Percentiles rank a stretch among this genome's conserved stretches.
Conservation (phyloP, 1,284 basidiomycete genomes). For the Veloporphyrellus conicus region DNA sequence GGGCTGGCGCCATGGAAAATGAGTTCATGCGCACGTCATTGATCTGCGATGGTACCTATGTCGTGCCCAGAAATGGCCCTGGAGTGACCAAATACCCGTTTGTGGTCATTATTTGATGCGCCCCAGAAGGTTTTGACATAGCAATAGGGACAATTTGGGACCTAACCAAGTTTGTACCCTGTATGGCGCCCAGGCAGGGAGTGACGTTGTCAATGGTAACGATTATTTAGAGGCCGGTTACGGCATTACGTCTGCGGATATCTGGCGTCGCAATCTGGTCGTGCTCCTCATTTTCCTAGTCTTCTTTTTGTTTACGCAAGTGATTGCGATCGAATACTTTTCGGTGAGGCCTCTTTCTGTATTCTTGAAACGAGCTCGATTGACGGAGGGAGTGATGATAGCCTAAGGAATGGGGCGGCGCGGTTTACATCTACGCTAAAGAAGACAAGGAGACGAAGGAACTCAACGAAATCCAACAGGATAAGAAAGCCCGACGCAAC, state of each 20-base stretch:
- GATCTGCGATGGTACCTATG: conserved; percentile 62
- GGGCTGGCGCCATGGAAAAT: conserved; percentile 78
- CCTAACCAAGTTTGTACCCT: conserved; percentile 69
- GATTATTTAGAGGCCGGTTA: conserved; percentile 60
- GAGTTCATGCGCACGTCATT: conserved; percentile 73
- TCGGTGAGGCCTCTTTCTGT: conserved; percentile 43
- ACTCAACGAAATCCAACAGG: conserved; percentile 57
- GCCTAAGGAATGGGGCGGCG: conserved; percentile 48
- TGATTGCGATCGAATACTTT: conserved; percentile 58
- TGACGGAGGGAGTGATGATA: conserved; percentile 19
- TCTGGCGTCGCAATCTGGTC: conserved; percentile 60
- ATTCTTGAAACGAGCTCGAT: background rate
- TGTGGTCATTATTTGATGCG: conserved; percentile 28
- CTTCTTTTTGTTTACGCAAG: conserved; percentile 63
- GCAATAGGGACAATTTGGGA: conserved; percentile 44
- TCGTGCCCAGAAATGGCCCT: conserved; percentile 68
- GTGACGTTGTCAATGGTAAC: conserved; percentile 46
- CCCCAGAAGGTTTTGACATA: conserved; percentile 1
- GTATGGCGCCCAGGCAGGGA: conserved; percentile 53
- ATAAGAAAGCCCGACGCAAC: conserved; percentile 41
- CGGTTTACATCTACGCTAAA: conserved; percentile 65
- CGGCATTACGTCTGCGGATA: conserved; percentile 45
- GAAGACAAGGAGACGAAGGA: conserved; percentile 66
- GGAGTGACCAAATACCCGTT: conserved; percentile 65
- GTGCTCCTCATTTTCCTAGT: conserved; percentile 61